Percentiles rank a stretch among this genome's conserved stretches.
Conservation (phyloP, 2,329 filamentous ascomycete species). For the Aspergillus sp. region DNA sequence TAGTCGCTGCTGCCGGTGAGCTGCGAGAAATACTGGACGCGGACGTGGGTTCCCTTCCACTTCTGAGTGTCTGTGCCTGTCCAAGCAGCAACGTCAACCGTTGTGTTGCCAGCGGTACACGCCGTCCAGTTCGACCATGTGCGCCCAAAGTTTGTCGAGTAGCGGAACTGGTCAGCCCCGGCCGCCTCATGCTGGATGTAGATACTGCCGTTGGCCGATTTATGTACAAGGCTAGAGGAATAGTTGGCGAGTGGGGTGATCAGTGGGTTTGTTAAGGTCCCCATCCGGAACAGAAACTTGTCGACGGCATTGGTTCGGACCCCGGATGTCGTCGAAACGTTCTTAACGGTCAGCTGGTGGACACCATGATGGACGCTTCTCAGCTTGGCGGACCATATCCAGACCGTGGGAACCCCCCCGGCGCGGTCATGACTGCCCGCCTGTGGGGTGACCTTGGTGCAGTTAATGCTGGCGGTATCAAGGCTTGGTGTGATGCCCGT, state of each 20-base stretch:
- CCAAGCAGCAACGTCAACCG: slow-evolving; percentile 54
- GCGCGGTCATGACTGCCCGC: slow-evolving; percentile 44
- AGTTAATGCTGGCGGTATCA: slow-evolving; percentile 47
- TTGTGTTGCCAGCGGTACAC: slow-evolving; percentile 54
- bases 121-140: slow-evolving; percentile 59
- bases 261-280: slow-evolving; percentile 58
- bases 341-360: slow-evolving; percentile 58
- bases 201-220: slow-evolving; percentile 43
- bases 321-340: slow-evolving; percentile 48
- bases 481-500: slow-evolving; percentile 45
- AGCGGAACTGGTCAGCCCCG: slow-evolving; percentile 63
- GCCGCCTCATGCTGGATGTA: slow-evolving; percentile 58
- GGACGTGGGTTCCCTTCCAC: slow-evolving; percentile 63
- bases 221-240: slow-evolving; percentile 53
- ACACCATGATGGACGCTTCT: slow-evolving; percentile 61
- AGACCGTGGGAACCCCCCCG: slow-evolving; percentile 51
- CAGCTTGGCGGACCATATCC: slow-evolving; percentile 55
- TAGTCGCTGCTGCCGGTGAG: slow-evolving; percentile 60
- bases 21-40: slow-evolving; percentile 63
- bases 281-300: slow-evolving; percentile 62
- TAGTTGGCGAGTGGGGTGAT: slow-evolving; percentile 62
- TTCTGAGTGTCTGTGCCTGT: slow-evolving; percentile 56
- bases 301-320: slow-evolving; percentile 55
- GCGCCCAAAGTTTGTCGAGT: slow-evolving; percentile 61
- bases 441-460: slow-evolving; percentile 39